Evolutionary conservation across 2,329 filamentous ascomycete genomes (phyloP).

Genomic region (Salinomyces thailandicus): DNA sequence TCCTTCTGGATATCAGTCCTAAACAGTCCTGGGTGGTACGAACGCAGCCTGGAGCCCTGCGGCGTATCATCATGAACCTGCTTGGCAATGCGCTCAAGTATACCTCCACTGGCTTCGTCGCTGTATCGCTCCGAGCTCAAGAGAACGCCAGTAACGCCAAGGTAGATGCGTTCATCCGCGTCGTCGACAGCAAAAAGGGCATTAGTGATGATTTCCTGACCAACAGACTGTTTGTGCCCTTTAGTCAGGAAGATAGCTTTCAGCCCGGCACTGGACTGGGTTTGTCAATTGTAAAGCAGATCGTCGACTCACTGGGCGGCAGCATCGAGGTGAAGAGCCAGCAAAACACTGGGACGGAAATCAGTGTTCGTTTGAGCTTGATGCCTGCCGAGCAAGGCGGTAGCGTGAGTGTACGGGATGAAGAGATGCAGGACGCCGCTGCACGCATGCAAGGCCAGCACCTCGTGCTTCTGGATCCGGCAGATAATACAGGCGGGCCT

Average conservation of each 20-base stretch:
- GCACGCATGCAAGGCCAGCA: constrained; percentile 3
- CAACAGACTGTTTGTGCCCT: constrained; percentile 23
- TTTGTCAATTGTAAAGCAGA: constrained; percentile 24
- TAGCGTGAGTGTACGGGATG: not conserved
- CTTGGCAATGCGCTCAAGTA: constrained; percentile 40
- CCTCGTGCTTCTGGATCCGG: constrained; percentile 14
- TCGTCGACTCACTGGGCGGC: constrained; percentile 39
- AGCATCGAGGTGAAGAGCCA: constrained; percentile 47
- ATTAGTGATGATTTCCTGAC: constrained; percentile 24
- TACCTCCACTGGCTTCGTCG: constrained; percentile 32
- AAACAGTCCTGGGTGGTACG: constrained; percentile 33
- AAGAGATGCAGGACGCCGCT: not conserved
- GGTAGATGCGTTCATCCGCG: constrained; percentile 18
- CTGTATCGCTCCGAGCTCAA: constrained; percentile 25
- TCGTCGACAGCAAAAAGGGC: constrained; percentile 43
- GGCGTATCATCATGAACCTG: constrained; percentile 39
- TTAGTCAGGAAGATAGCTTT: constrained; percentile 26
- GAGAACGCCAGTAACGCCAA: constrained; percentile 11
- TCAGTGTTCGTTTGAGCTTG: constrained; percentile 11
- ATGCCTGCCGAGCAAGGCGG: constrained; percentile 3
- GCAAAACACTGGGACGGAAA: constrained; percentile 27
- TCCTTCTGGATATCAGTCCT: constrained; percentile 35
- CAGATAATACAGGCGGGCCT: not conserved
- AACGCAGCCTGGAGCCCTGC: constrained; percentile 36
- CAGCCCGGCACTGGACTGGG: constrained; percentile 27